phyloP scores from a whole-genome alignment of 2,329 filamentous ascomycete genomes.

The Elsinoe necatrix region DNA sequence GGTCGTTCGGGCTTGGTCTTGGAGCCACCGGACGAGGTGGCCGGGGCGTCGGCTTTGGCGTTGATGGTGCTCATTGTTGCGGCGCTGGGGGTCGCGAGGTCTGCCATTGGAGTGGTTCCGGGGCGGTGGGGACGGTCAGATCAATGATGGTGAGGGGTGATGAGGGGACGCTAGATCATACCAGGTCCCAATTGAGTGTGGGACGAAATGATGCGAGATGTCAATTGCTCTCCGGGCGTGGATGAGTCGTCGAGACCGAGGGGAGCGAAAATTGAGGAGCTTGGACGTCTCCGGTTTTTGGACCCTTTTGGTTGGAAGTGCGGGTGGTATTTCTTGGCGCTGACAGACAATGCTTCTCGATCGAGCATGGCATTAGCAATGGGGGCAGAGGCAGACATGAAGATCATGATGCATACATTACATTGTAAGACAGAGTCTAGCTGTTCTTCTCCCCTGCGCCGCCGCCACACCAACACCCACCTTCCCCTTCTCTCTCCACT shows the following conservation, averaged over 20 bases:
- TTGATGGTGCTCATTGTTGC: slow-evolving; percentile 29
- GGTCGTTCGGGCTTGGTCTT: slow-evolving; percentile 68
- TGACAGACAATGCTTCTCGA: background rate
- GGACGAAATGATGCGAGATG: background rate
- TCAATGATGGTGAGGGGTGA: background rate
- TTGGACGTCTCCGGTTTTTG: slow-evolving; percentile 2
- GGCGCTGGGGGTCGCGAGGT: slow-evolving; percentile 31
- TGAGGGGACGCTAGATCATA: background rate
- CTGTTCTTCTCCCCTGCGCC: slow-evolving; percentile 25
- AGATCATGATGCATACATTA: background rate
- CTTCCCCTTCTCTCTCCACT: slow-evolving; percentile 75
- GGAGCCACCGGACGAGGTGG: slow-evolving; percentile 20
- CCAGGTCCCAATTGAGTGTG: background rate
- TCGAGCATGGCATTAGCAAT: background rate
- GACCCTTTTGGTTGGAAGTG: slow-evolving; percentile 11
- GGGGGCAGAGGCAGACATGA: background rate
- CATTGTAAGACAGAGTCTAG: background rate
- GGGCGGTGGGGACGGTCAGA: background rate
- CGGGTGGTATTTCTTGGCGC: background rate
- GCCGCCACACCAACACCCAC: slow-evolving; percentile 53
- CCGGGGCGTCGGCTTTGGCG: slow-evolving; percentile 27
- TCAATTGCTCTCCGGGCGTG: background rate
- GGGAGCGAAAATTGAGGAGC: slow-evolving; percentile 2
- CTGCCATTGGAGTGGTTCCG: slow-evolving; percentile 24
- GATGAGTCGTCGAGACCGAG: background rate